Evolutionary conservation across 2,329 filamentous ascomycete genomes (phyloP).

Genomic region (Stemphylium vesicarium): DNA sequence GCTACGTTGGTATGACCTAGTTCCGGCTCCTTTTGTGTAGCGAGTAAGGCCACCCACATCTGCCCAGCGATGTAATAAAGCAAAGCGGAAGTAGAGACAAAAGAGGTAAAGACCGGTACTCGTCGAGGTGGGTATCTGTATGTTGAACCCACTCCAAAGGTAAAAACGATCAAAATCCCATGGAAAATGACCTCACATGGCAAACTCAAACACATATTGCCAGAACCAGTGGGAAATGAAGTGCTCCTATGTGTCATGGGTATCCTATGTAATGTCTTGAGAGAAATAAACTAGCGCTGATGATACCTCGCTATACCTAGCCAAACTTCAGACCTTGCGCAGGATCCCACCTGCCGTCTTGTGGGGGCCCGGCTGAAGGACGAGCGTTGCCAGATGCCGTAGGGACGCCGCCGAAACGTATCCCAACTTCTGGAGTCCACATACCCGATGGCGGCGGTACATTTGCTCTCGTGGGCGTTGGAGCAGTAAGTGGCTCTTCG

Average conservation of each 20-base stretch:
- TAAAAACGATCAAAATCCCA: background rate
- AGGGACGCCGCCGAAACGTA: slow-evolving; percentile 69
- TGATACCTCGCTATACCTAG: slow-evolving; percentile 18
- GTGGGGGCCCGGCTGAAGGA: slow-evolving; percentile 42
- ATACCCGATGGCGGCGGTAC: slow-evolving; percentile 57
- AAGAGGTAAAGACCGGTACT: too few species aligned
- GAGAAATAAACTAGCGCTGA: background rate
- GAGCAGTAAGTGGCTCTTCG: slow-evolving; percentile 62
- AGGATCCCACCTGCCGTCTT: slow-evolving; percentile 50
- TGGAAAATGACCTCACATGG: background rate
- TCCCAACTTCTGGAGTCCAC: slow-evolving; percentile 83
- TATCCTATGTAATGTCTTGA: background rate
- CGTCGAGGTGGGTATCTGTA: too few species aligned
- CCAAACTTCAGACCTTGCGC: slow-evolving; percentile 49
- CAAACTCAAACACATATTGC: background rate
- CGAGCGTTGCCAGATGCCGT: slow-evolving; percentile 39
- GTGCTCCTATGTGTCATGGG: slow-evolving; percentile 1
- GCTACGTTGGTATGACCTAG: background rate
- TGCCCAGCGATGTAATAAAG: background rate
- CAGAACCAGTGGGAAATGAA: background rate
- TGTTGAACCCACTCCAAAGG: too few species aligned
- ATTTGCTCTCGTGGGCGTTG: slow-evolving; percentile 50
- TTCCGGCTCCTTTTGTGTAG: background rate
- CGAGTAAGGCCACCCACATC: background rate
- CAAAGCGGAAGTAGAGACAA: too few species aligned